These are phyloP conservation scores for Raddia distichophylla DNA, from an alignment of 176 grass and related monocot genomes.

Conservation along the genomic window DNA sequence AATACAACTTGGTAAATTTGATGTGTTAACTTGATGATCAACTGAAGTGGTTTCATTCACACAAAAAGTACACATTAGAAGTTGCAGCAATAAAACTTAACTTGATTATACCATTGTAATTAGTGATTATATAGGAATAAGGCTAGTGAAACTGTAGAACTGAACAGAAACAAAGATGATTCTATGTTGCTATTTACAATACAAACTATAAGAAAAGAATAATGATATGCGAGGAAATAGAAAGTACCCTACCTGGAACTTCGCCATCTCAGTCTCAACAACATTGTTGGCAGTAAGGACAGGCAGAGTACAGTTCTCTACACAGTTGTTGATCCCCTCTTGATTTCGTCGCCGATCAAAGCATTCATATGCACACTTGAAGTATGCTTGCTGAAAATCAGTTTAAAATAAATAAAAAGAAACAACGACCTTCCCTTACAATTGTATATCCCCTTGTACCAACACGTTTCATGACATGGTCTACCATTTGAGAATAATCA, in stretches of 20 bases:
- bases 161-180: neutral
- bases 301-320: slow-evolving; percentile 88
- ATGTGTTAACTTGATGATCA: neutral
- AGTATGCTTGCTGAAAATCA: slow-evolving; percentile 86
- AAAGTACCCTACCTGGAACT: slow-evolving; percentile 95
- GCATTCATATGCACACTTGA: slow-evolving; percentile 92
- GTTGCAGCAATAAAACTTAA: neutral
- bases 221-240: neutral
- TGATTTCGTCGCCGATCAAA: slow-evolving; percentile 77
- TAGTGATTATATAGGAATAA: neutral
- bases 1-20: neutral
- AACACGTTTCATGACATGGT: neutral
- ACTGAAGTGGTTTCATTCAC: neutral
- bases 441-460: too few species aligned
- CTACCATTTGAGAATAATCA: neutral
- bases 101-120: slow-evolving; percentile 1
- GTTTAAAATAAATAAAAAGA: slow-evolving; percentile 9
- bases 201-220: neutral
- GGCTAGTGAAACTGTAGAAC: neutral
- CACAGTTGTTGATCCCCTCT: slow-evolving; percentile 78
- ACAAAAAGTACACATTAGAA: neutral
- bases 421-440: too few species aligned
- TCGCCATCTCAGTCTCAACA: slow-evolving; percentile 87
- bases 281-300: slow-evolving; percentile 78
- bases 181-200: neutral